A percentile compares a stretch with the other conserved stretches of the same genome.
These are phyloP conservation scores for Solanum lycopersicoides DNA, from an alignment of 257 asterid species.

Conservation along the genomic window DNA sequence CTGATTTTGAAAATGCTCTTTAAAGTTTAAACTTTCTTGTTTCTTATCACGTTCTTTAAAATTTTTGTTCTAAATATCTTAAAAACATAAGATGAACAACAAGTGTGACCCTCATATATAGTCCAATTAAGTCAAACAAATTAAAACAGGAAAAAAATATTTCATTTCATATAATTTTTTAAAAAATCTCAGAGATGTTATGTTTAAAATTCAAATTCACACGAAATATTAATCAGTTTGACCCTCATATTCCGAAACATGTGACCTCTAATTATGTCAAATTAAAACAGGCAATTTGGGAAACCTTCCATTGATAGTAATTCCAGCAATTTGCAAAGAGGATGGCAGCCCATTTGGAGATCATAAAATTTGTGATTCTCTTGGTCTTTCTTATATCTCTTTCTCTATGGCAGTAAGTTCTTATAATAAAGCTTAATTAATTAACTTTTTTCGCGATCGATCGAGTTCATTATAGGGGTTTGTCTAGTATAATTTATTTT, in stretches of 20 bases:
- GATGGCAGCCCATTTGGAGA: conserved; percentile 76
- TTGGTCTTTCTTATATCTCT: conserved; percentile 67
- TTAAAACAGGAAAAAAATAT: too few relatives aligned
- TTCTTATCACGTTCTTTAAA: too few relatives aligned
- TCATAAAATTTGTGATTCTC: conserved; percentile 27
- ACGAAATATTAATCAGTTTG: background rate
- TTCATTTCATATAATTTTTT: background rate
- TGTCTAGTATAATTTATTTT: background rate
- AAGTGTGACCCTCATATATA: background rate
- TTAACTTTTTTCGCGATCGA: background rate
- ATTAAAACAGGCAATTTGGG: conserved; percentile 63
- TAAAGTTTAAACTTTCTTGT: accelerated
- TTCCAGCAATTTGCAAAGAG: conserved; percentile 77
- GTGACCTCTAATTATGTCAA: background rate
- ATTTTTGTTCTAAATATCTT: too few relatives aligned
- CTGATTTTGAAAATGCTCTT: too few relatives aligned
- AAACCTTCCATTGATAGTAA: conserved; percentile 52
- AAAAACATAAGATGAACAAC: too few relatives aligned
- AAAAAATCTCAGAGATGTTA: background rate
- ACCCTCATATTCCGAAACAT: background rate
- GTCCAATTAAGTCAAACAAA: background rate
- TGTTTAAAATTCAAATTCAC: background rate
- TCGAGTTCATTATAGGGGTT: accelerated
- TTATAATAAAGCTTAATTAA: background rate
- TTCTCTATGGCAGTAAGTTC: conserved; percentile 80